A percentile compares a stretch with the other conserved stretches of the same genome.
phyloP scores from a whole-genome alignment of 495 filamentous ascomycete genomes.

The Sporormia fimetaria region DNA sequence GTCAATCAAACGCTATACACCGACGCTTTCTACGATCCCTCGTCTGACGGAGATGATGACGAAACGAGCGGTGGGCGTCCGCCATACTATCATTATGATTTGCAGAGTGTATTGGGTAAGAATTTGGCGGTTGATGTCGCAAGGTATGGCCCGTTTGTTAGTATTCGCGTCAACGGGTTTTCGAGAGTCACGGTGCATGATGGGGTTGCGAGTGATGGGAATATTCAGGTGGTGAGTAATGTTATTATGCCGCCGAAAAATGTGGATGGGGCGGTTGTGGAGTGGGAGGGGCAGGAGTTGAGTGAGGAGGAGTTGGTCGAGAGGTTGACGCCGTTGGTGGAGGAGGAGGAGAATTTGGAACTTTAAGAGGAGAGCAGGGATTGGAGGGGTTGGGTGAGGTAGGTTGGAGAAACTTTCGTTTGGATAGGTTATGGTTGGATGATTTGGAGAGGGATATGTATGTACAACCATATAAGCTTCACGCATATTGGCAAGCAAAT shows the following conservation, averaged over 20 bases:
- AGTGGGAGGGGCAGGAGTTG: conserved; percentile 43
- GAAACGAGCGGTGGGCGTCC: conserved; percentile 12
- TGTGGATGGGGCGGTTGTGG: conserved; percentile 28
- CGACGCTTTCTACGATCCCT: conserved; percentile 57
- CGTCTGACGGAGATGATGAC: conserved; percentile 25
- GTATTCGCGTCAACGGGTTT: conserved; percentile 61
- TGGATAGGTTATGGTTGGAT: no score
- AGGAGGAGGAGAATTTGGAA: conserved; percentile 24
- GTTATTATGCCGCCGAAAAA: conserved; percentile 66
- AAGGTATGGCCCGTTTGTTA: conserved; percentile 49
- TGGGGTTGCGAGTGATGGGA: conserved; percentile 59
- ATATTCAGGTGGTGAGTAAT: conserved; percentile 57
- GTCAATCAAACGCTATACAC: conserved; percentile 67
- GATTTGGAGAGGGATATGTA: no score
- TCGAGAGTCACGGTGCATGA: conserved; percentile 49
- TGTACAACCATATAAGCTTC: no score
- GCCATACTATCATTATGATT: conserved; percentile 38
- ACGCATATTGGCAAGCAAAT: no score
- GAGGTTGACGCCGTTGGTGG: conserved; percentile 40
- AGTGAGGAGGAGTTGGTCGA: conserved; percentile 53
- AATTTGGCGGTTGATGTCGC: conserved; percentile 54
- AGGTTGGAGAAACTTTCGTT: no score
- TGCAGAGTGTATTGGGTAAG: conserved; percentile 55
- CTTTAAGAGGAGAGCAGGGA: conserved; percentile 13
- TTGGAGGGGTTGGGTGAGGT: no score